phyloP scores from a whole-genome alignment of 2,329 filamentous ascomycete species.

The Penicillium sp. region DNA sequence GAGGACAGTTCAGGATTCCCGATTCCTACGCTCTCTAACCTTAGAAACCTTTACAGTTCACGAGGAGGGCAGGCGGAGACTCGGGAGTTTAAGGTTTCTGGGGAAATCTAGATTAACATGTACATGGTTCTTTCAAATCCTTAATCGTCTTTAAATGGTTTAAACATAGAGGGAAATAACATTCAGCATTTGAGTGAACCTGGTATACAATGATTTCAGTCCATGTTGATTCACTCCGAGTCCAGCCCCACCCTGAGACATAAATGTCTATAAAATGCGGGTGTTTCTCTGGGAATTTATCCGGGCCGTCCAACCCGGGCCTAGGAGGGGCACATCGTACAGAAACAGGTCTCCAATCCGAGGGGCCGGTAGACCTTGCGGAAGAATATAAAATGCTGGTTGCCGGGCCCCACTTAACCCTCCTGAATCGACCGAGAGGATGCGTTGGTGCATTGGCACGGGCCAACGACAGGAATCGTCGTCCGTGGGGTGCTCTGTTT shows the following conservation, averaged over 20 bases:
- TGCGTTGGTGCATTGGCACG: constrained; percentile 21
- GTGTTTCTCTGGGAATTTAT: not conserved
- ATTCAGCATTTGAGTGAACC: not conserved
- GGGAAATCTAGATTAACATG: constrained; percentile 4
- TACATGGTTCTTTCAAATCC: not conserved
- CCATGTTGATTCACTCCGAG: not conserved
- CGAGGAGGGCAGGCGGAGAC: not conserved
- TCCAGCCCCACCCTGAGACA: not conserved
- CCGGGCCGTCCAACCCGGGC: not conserved
- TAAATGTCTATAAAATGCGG: not conserved
- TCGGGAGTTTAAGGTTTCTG: constrained; percentile 1
- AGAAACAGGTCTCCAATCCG: constrained; percentile 6
- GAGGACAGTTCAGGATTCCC: not conserved
- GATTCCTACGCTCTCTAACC: not conserved
- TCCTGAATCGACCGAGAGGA: constrained; percentile 26
- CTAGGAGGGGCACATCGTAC: not conserved
- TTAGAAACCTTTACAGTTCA: not conserved
- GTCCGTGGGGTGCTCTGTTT: not conserved
- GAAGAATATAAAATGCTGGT: constrained; percentile 13
- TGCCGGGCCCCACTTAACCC: constrained; percentile 16
- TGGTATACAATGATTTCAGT: not conserved
- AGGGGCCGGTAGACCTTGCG: constrained; percentile 16
- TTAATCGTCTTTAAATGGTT: not conserved
- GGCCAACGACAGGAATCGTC: constrained; percentile 9
- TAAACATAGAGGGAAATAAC: not conserved